These are phyloP conservation scores for Anthoceros angustus DNA, from an alignment of 225 moss, liverwort and hornwort genomes.

Conservation along the genomic window DNA sequence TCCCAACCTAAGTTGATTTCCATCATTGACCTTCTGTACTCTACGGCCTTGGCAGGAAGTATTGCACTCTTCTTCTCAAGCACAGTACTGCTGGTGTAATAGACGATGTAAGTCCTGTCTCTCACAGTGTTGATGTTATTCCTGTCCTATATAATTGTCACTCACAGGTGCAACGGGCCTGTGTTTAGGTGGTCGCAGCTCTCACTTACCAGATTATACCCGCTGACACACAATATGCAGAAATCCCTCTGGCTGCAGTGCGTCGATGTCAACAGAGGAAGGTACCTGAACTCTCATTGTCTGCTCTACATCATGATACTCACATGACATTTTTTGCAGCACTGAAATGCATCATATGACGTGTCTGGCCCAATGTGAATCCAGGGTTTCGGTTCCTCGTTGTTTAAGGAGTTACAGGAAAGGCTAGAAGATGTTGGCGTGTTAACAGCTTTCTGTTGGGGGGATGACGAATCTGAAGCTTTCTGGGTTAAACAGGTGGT, in stretches of 20 bases:
- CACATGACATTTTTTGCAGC: not conserved
- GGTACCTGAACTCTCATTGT: constrained; percentile 21
- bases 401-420: constrained; percentile 48
- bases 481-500: constrained; percentile 66
- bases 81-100: constrained; percentile 12
- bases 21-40: not conserved
- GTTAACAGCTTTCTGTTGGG: constrained; percentile 65
- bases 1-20: not conserved
- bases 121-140: not conserved
- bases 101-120: constrained; percentile 23
- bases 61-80: constrained; percentile 50
- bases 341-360: not conserved
- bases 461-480: constrained; percentile 57
- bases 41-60: constrained; percentile 33
- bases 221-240: constrained; percentile 58
- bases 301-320: not conserved
- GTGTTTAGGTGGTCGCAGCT: constrained; percentile 42
- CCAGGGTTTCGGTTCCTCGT: constrained; percentile 49
- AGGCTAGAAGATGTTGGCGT: constrained; percentile 58
- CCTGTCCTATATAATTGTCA: not conserved
- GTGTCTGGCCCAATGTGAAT: not conserved
- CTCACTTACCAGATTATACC: constrained; percentile 76
- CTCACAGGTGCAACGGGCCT: not conserved
- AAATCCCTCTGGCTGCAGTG: constrained; percentile 67
- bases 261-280: constrained; percentile 44